These are phyloP conservation scores for Citrus trifoliata DNA, from an alignment of 345 rosid species.

Conservation along the genomic window DNA sequence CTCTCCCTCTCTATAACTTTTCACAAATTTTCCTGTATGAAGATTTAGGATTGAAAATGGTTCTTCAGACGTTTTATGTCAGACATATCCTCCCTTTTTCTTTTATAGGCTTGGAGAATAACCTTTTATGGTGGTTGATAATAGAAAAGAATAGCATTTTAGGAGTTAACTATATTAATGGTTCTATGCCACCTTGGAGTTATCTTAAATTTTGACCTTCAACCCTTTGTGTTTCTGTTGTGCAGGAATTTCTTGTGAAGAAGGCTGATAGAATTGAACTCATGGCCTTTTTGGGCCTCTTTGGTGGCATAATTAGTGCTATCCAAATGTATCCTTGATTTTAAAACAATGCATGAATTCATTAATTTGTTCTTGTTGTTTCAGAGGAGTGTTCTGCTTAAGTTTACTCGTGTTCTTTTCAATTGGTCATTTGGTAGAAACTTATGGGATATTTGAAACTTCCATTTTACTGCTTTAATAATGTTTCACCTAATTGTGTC, in stretches of 20 bases:
- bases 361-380: not conserved
- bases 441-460: not conserved
- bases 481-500: not conserved
- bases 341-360: constrained; percentile 3
- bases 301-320: constrained; percentile 76
- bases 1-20: not conserved
- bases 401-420: not conserved
- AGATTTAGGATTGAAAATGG: constrained; percentile 1
- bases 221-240: constrained; percentile 6
- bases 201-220: not conserved
- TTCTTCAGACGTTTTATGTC: not conserved
- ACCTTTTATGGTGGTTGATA: not conserved
- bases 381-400: not conserved
- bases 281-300: constrained; percentile 74
- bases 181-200: not conserved
- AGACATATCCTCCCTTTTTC: not conserved
- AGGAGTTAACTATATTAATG: not conserved
- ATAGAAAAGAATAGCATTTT: not conserved
- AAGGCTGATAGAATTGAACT: constrained; percentile 79
- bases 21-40: not conserved
- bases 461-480: not conserved
- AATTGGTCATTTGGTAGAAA: not conserved
- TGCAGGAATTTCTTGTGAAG: constrained; percentile 81
- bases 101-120: not conserved
- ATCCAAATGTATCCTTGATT: constrained; percentile 87